These are phyloP conservation scores for Diplodia sapinea DNA, from an alignment of 2,329 filamentous ascomycete genomes.

Conservation along the genomic window DNA sequence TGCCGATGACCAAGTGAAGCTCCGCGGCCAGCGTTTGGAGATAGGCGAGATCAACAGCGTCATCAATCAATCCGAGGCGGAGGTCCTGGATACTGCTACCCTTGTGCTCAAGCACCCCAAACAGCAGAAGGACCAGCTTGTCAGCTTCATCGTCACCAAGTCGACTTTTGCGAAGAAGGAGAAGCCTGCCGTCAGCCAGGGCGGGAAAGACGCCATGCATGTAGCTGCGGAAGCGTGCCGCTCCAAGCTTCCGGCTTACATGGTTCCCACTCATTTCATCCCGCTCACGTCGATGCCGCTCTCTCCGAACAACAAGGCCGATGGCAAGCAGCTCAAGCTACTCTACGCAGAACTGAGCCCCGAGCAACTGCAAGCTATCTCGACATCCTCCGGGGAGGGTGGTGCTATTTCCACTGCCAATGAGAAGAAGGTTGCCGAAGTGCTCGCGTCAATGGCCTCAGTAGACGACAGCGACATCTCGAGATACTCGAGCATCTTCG, in stretches of 20 bases:
- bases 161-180: conserved; percentile 32
- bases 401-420: conserved; percentile 43
- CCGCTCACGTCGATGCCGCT: conserved; percentile 74
- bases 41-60: conserved; percentile 89
- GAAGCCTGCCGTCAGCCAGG: conserved; percentile 37
- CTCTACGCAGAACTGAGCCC: conserved; percentile 68
- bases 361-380: conserved; percentile 66
- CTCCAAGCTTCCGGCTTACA: conserved; percentile 76
- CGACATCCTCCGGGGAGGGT: conserved; percentile 34
- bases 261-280: conserved; percentile 87
- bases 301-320: conserved; percentile 88
- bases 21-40: conserved; percentile 86
- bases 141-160: conserved; percentile 68
- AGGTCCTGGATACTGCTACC: conserved; percentile 73
- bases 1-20: conserved; percentile 89
- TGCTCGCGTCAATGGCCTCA: conserved; percentile 61
- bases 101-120: conserved; percentile 74
- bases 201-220: conserved; percentile 27
- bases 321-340: conserved; percentile 70
- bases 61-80: conserved; percentile 66
- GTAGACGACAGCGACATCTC: conserved; percentile 54
- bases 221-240: conserved; percentile 64
- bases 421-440: conserved; percentile 57
- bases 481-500: conserved; percentile 73
- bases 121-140: conserved; percentile 80